Evolutionary conservation across 1,284 basidiomycete genomes (phyloP), one percentile per base, ranked within the genome.

Genomic region (Boletus sp.): DNA sequence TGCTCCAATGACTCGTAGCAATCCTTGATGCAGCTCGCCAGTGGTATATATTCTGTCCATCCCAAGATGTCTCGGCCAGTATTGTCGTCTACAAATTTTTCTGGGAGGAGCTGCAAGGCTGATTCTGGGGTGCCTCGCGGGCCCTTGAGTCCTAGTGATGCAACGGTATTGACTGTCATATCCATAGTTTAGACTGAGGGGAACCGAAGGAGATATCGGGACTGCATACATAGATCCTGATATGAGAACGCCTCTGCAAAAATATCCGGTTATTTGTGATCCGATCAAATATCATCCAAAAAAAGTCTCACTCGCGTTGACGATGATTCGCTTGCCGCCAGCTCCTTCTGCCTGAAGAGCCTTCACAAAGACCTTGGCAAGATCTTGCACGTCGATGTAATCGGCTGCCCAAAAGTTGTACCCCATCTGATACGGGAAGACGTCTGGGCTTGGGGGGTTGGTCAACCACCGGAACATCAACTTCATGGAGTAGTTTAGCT

Each of bases 341-440:
- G 42, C 42, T 10, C 14, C 33, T 29, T 44, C 42, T 5, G 34
- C 19, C 34, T 44, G 33, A 12, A 44, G 42, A 16, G 25, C 25
- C 34, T 36, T 44, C 19, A 44, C 34, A 14, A 35, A 27, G 19
- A 10, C 26, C 33, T 44, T 36, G 8, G 17, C 42, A 8, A 44
- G 42, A 16, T 44, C 42, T 29, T 44, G 42, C 19, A 36, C 42
- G 7, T 44, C 42, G 32, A 44, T 36, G n/a, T 22, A 44, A 29
- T 44, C 42, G 34, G 42, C 42, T 14, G 34, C 42, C 42, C 42
- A 44, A 35, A 44, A 44, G 19, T 44, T 44, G 25, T 44, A 36
- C 17, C 42, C 42, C 42, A 44, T 44, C 14, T 44, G 42, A 16
- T 27, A 22, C 19, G 42, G 42, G 33, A 44, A 44, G 16, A 44